These are phyloP conservation scores for Neonothopanus nambi DNA, from an alignment of 1,284 basidiomycete species.

Conservation along the genomic window DNA sequence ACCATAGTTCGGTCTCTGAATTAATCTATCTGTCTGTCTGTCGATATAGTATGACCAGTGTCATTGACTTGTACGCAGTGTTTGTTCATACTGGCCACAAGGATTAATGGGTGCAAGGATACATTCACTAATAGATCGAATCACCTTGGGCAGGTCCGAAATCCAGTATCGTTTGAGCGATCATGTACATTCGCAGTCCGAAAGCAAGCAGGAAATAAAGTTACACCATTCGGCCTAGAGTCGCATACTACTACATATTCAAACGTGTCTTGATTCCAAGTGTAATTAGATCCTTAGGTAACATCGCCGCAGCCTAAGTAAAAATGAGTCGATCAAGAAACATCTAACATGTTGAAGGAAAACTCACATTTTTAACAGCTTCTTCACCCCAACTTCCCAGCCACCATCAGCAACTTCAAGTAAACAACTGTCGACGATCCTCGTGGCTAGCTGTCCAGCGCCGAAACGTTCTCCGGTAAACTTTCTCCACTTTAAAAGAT, in stretches of 20 bases:
- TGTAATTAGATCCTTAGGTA: slow-evolving; percentile 45
- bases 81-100: too few species aligned
- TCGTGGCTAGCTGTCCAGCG: slow-evolving; percentile 55
- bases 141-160: too few species aligned
- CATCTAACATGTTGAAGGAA: slow-evolving; percentile 8
- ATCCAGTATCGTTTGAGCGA: too few species aligned
- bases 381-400: slow-evolving; percentile 90
- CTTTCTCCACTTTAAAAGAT: slow-evolving; percentile 76
- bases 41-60: too few species aligned
- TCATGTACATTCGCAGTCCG: too few species aligned
- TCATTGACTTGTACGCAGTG: too few species aligned
- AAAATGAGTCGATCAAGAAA: slow-evolving; percentile 1
- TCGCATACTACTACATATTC: slow-evolving; percentile 11
- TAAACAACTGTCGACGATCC: slow-evolving; percentile 63
- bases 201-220: too few species aligned
- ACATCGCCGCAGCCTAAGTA: slow-evolving; percentile 40
- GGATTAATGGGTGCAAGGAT: too few species aligned
- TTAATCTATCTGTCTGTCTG: too few species aligned
- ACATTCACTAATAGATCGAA: not conserved
- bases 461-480: slow-evolving; percentile 66
- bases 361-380: slow-evolving; percentile 61
- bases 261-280: slow-evolving; percentile 28
- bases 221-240: not conserved
- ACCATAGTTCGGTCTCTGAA: too few species aligned
- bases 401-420: slow-evolving; percentile 71